Conservation (phyloP, 345 rosid species). For the Boechera stricta region DNA sequence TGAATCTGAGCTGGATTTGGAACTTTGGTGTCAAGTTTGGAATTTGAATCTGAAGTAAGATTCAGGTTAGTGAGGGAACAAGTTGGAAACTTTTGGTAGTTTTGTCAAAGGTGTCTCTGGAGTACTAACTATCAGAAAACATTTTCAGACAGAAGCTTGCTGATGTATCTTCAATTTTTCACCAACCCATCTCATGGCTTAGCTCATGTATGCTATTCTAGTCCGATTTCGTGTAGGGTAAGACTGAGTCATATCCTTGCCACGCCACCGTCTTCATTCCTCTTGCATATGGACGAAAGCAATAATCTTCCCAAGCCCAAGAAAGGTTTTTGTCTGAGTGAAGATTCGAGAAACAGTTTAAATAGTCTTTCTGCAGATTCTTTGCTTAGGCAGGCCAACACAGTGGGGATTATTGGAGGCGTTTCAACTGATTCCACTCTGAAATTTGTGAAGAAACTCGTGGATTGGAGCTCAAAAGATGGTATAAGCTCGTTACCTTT, state of each 20-base stretch:
- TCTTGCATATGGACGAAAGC: conserved; percentile 63
- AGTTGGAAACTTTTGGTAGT: conserved; percentile 32
- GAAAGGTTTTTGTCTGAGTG: conserved; percentile 49
- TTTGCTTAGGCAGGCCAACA: conserved; percentile 56
- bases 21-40: conserved; percentile 4
- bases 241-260: conserved; percentile 57
- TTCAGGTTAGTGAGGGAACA: conserved; percentile 24
- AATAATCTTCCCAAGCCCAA: conserved; percentile 52
- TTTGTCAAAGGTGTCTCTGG: conserved; percentile 26
- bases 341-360: conserved; percentile 36
- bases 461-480: conserved; percentile 56
- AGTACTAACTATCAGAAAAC: conserved; percentile 20
- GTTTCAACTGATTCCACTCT: conserved; percentile 59
- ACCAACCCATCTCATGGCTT: conserved; percentile 50
- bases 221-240: conserved; percentile 33
- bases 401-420: conserved; percentile 81
- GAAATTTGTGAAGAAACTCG: conserved; percentile 62
- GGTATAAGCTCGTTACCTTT: conserved; percentile 61
- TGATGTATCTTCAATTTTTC: conserved; percentile 52
- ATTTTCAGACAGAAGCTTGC: conserved; percentile 57
- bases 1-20: conserved; percentile 6
- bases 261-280: conserved; percentile 58
- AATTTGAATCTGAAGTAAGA: conserved; percentile 1
- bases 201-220: conserved; percentile 42
- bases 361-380: conserved; percentile 43